phyloP scores from a whole-genome alignment of 2,329 filamentous ascomycete genomes.

The Chaetomium globosum region DNA sequence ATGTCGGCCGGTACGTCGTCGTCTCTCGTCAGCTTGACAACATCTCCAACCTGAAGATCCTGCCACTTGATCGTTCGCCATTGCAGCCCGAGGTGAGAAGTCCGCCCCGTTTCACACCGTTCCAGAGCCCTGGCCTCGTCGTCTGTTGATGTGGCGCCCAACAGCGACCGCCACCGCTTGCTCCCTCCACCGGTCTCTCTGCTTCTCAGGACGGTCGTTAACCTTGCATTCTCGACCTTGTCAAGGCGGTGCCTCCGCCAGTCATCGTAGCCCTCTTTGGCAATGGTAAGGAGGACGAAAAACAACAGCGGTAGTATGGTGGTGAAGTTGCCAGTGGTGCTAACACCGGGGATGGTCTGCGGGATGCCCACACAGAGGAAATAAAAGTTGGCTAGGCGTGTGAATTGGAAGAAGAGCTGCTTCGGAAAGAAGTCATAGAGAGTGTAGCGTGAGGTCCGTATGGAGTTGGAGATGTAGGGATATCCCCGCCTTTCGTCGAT shows the following conservation, averaged over 20 bases:
- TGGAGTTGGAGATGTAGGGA: constrained; percentile 77
- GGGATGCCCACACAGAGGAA: constrained; percentile 85
- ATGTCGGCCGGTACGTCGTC: constrained; percentile 78
- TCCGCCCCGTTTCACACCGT: not conserved
- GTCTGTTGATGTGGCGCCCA: not conserved
- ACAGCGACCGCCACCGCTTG: constrained; percentile 29
- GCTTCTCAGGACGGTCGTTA: constrained; percentile 8
- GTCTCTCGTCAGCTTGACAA: constrained; percentile 73
- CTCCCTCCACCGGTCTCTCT: constrained; percentile 53
- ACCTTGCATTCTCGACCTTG: constrained; percentile 70
- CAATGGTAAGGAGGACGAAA: constrained; percentile 85
- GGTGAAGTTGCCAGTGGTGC: constrained; percentile 87
- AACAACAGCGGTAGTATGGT: constrained; percentile 79
- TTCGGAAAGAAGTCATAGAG: constrained; percentile 86
- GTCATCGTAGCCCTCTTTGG: constrained; percentile 90
- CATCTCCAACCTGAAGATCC: constrained; percentile 76
- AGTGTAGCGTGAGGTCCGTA: constrained; percentile 86
- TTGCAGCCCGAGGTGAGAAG: constrained; percentile 35
- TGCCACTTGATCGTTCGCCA: constrained; percentile 77
- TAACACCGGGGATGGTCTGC: constrained; percentile 89
- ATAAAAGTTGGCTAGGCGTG: constrained; percentile 92
- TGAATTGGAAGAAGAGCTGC: constrained; percentile 88
- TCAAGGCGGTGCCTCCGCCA: constrained; percentile 80
- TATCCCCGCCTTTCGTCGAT: constrained; percentile 77
- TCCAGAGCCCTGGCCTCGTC: not conserved